Conservation (phyloP, 75 land plant species). For the Larix kaempferi region DNA sequence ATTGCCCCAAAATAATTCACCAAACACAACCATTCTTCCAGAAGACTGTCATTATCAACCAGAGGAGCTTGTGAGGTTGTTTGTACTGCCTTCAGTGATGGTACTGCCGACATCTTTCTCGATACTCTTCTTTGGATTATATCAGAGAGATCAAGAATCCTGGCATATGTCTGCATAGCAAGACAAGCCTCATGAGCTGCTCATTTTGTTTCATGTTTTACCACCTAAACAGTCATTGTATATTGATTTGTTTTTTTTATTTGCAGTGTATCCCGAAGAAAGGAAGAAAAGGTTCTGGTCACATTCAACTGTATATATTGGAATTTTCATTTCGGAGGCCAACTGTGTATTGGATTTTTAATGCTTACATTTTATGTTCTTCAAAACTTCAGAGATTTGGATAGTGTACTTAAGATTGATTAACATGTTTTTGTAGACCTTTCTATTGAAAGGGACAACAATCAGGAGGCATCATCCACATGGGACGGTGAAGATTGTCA, state of each 20-base stretch:
- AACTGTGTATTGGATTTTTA: neutral
- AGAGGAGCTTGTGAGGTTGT: conserved; percentile 82
- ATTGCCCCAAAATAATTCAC: conserved; percentile 41
- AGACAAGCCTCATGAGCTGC: neutral
- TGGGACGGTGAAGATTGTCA: conserved; percentile 43
- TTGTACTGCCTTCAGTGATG: conserved; percentile 69
- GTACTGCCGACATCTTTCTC: conserved; percentile 27
- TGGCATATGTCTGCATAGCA: neutral
- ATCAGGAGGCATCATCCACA: conserved; percentile 17
- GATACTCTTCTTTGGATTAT: neutral
- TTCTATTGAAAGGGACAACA: conserved; percentile 24
- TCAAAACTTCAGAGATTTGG: neutral
- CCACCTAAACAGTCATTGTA: neutral
- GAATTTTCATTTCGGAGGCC: neutral
- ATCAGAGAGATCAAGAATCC: neutral
- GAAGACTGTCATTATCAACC: conserved; percentile 95
- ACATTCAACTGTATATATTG: conserved; percentile 2
- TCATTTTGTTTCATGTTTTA: neutral
- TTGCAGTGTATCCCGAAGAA: conserved; percentile 72
- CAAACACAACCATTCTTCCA: conserved; percentile 62
- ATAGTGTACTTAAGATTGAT: neutral
- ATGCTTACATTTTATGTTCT: neutral
- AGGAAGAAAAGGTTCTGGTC: conserved; percentile 50
- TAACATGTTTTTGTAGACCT: conserved; percentile 22
- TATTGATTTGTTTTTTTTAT: neutral